A percentile compares a stretch with the other conserved stretches of the same genome.
Evolutionary conservation across 202 grass and related monocot genomes (phyloP).

Genomic region (Setaria viridis): DNA sequence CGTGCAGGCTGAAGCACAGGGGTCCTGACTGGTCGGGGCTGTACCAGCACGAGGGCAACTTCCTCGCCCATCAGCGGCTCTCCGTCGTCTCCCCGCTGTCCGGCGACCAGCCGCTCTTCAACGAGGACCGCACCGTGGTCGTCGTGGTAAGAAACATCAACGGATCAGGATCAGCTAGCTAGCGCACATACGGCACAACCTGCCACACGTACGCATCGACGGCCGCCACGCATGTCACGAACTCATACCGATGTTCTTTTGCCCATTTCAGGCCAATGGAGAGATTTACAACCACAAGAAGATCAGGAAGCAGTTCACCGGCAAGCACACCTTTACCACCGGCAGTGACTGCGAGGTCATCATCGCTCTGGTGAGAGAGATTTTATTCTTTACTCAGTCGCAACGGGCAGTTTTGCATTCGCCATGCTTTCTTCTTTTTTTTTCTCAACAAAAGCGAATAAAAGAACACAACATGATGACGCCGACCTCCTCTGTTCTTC

Average conservation of each 20-base stretch:
- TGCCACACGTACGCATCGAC: neutral
- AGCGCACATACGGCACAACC: neutral
- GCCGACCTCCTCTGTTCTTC: neutral
- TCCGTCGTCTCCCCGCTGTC: slow-evolving; percentile 86
- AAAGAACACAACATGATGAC: neutral
- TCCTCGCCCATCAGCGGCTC: slow-evolving; percentile 88
- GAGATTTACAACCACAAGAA: slow-evolving; percentile 98
- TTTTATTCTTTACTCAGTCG: neutral
- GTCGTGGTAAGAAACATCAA: slow-evolving; percentile 63
- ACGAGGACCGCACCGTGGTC: slow-evolving; percentile 76
- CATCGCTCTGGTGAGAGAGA: slow-evolving; percentile 73
- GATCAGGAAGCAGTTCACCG: slow-evolving; percentile 67
- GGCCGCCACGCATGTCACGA: neutral
- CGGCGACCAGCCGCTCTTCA: slow-evolving; percentile 96
- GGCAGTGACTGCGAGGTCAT: slow-evolving; percentile 98
- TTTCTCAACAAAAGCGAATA: neutral
- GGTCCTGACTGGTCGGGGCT: slow-evolving; percentile 93
- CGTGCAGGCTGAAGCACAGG: slow-evolving; percentile 83
- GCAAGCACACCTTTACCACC: slow-evolving; percentile 75
- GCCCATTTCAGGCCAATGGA: slow-evolving; percentile 72
- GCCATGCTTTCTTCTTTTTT: too few species aligned
- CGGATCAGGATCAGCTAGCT: neutral
- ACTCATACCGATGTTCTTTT: neutral
- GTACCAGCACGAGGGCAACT: slow-evolving; percentile 82
- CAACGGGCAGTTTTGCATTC: neutral